Conservation (phyloP, 2,329 filamentous ascomycete genomes). For the Laburnicola sp. region DNA sequence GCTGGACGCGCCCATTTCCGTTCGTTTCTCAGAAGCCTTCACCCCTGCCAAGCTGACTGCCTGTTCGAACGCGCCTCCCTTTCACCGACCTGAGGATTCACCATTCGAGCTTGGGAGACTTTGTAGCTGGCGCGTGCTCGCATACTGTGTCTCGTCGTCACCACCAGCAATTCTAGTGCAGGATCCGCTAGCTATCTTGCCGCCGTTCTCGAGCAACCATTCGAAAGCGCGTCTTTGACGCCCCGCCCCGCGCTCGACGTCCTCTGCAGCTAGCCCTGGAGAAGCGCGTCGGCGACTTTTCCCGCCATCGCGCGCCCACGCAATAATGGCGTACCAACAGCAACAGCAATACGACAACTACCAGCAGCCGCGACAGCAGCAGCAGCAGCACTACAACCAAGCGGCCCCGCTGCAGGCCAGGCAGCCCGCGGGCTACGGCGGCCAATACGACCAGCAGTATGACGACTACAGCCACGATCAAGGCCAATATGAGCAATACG, state of each 20-base stretch:
- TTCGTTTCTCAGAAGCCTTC: slow-evolving; percentile 7
- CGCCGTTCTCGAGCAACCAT: neutral
- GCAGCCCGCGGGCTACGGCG: slow-evolving; percentile 35
- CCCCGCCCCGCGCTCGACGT: slow-evolving; percentile 20
- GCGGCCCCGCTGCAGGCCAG: slow-evolving; percentile 22
- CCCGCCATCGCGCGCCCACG: slow-evolving; percentile 21
- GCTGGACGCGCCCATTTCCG: slow-evolving; percentile 7
- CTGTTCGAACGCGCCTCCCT: slow-evolving; percentile 4
- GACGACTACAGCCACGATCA: slow-evolving; percentile 42
- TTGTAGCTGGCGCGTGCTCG: too few species aligned
- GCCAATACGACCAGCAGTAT: slow-evolving; percentile 36
- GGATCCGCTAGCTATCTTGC: slow-evolving; percentile 3
- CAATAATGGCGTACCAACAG: slow-evolving; percentile 48
- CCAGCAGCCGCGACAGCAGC: slow-evolving; percentile 32
- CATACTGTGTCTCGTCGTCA: neutral
- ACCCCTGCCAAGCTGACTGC: slow-evolving; percentile 11
- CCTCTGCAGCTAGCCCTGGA: slow-evolving; percentile 24
- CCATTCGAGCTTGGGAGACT: slow-evolving; percentile 9
- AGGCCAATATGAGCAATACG: slow-evolving; percentile 39
- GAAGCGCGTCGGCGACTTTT: slow-evolving; percentile 22
- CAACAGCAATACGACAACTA: slow-evolving; percentile 39
- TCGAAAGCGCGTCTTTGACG: slow-evolving; percentile 23
- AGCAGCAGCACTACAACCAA: slow-evolving; percentile 41
- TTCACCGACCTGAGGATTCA: neutral
- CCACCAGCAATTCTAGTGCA: neutral